Conservation (phyloP, 257 asterid species). For the Mitragyna speciosa region DNA sequence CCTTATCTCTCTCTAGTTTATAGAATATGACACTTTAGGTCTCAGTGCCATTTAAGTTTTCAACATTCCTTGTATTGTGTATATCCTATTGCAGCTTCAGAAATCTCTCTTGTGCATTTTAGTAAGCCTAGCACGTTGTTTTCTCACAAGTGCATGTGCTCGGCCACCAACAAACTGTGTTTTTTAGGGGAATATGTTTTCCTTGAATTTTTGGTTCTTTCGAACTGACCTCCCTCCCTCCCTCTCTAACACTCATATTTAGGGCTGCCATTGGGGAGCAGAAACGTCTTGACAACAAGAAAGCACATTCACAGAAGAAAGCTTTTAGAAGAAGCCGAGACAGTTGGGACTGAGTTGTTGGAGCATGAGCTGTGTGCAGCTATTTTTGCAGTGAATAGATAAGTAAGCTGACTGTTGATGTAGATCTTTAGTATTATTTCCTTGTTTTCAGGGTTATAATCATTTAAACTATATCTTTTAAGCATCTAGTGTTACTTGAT, state of each 20-base stretch:
- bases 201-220: not conserved
- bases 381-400: not conserved
- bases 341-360: constrained; percentile 53
- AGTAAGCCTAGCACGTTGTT: not conserved
- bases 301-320: constrained; percentile 69
- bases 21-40: not conserved
- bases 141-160: not conserved
- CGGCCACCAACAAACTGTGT: not conserved
- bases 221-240: constrained; percentile 11
- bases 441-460: not conserved
- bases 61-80: not conserved
- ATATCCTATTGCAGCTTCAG: not conserved
- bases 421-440: constrained; percentile 11
- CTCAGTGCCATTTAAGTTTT: not conserved
- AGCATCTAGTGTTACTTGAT: constrained; percentile 10
- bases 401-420: not conserved
- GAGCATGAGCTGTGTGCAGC: not conserved
- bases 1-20: too few species aligned
- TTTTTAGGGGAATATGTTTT: not conserved
- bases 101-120: not conserved
- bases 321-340: constrained; percentile 59
- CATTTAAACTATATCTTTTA: not conserved
- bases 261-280: constrained; percentile 77
- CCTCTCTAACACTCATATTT: constrained; percentile 15
- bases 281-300: constrained; percentile 67